phyloP scores from a whole-genome alignment of 2,329 filamentous ascomycete genomes.

The Nannizziopsis barbatae region DNA sequence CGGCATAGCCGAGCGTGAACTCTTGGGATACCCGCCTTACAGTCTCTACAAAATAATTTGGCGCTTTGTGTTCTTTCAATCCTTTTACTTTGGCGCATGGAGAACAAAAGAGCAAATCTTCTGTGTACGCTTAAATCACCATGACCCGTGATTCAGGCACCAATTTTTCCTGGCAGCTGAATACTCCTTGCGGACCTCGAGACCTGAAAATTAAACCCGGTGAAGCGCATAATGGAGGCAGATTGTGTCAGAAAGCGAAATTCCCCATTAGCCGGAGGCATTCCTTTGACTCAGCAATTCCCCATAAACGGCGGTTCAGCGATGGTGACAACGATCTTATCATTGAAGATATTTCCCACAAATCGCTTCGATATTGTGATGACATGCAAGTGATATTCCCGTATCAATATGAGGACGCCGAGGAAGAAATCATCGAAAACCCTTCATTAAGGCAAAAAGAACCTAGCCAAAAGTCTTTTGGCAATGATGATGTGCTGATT shows the following conservation, averaged over 20 bases:
- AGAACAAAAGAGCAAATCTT: no score
- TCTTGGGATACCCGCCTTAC: no score
- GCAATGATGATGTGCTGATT: conserved; percentile 22
- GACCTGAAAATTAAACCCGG: conserved; percentile 22
- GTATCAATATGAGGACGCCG: conserved; percentile 26
- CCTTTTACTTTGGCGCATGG: no score
- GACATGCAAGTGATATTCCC: conserved; percentile 28
- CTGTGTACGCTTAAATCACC: no score
- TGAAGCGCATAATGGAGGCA: background rate
- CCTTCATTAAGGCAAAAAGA: conserved; percentile 10
- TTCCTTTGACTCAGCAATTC: background rate
- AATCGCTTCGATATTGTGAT: conserved; percentile 24
- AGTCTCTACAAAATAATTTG: no score
- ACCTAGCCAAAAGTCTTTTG: conserved; percentile 17
- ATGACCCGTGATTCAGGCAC: no score
- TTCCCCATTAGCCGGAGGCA: background rate
- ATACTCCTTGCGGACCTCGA: conserved; percentile 14
- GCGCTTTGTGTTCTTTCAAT: no score
- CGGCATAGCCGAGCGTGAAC: no score
- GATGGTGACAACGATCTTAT: conserved; percentile 15
- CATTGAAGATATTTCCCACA: conserved; percentile 21
- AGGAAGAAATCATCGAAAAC: conserved; percentile 15
- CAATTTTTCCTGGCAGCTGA: no score
- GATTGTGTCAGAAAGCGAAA: background rate
- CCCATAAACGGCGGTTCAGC: conserved; percentile 6